Base-by-base conservation (phyloP, 352 stramenopile species). In the Phytophthora fragariaefolia region DNA sequence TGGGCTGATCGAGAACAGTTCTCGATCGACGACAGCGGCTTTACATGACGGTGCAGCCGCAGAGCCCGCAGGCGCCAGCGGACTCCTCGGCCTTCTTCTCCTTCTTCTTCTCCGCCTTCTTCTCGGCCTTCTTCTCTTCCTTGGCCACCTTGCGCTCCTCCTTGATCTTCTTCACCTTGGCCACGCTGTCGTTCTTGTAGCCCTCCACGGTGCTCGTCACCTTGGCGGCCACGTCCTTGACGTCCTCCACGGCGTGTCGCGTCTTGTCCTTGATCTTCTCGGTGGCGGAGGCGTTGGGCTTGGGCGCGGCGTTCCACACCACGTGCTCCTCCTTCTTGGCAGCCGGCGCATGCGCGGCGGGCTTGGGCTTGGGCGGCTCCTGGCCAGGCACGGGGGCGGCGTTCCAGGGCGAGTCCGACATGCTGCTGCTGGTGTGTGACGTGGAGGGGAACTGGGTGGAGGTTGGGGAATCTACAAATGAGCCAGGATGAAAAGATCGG, bases 181-280 rank as follows among this genome's bases (percentile, higher is more conserved):
- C 75, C 24, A 92, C 77, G 40, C 83, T 92, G 51, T 84, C 79
- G 58, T 87, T 90, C 58, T 87, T 77, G 80, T 92, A 92, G 51
- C 82, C 77, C 59, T 89, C 80, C 12, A 90, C 69, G 62, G 64
- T 78, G 61, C 69, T 79, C 27, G 71, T 73, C 23, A 81, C 63
- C 63, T 84, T 76, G 46, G 69, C 66, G 17, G 69, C 66, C 22
- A 81, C 56, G 61, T 84, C 78, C 67, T 84, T 79, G 20, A 73
- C 47, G 49, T 79, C 76, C 66, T 84, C 76, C 23, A 79, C 72
- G 40, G 53, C 66, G 65, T 77, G 56, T 17, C 68, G 62, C 59
- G 68, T 70, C 69, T 82, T 79, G 66, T 83, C 75, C 61, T 83
- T 82, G 23, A 79, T 58, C 68, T 82, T 81, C 62, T 80, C 74